Percentiles rank a stretch among this genome's conserved stretches.
Conservation (phyloP, 2,329 filamentous ascomycete species). For the Beauveria rudraprayagi region DNA sequence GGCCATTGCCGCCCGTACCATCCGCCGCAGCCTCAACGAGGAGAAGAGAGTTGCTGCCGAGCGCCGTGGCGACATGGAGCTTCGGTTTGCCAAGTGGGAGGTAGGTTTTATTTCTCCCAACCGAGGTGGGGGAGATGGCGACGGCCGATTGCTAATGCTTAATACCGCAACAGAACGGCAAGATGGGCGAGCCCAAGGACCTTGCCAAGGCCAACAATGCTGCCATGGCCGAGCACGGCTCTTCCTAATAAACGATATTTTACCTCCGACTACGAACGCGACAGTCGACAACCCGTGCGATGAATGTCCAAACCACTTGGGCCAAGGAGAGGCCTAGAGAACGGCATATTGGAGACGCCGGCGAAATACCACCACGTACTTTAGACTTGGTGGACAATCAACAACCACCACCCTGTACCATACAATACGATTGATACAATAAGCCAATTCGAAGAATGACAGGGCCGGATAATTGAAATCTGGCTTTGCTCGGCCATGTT, state of each 20-base stretch:
- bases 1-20: slow-evolving; percentile 84
- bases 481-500: background rate
- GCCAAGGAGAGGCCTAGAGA: slow-evolving; percentile 1
- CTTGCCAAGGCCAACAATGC: slow-evolving; percentile 51
- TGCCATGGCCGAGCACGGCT: slow-evolving; percentile 29
- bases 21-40: slow-evolving; percentile 96
- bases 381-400: slow-evolving; percentile 7
- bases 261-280: background rate
- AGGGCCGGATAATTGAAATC: background rate
- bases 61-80: slow-evolving; percentile 80
- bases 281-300: slow-evolving; percentile 3
- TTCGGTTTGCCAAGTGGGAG: slow-evolving; percentile 92
- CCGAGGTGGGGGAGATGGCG: slow-evolving; percentile 1
- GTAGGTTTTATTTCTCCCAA: slow-evolving; percentile 42
- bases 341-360: background rate
- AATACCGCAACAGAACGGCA: slow-evolving; percentile 68
- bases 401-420: slow-evolving; percentile 11
- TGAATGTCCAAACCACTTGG: background rate
- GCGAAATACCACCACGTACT: slow-evolving; percentile 11
- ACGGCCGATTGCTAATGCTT: slow-evolving; percentile 19
- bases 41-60: slow-evolving; percentile 81
- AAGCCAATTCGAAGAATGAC: slow-evolving; percentile 3
- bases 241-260: slow-evolving; percentile 25
- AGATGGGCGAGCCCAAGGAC: slow-evolving; percentile 79
- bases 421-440: slow-evolving; percentile 12